A percentile compares a stretch with the other conserved stretches of the same genome.
Conservation (phyloP, 2,329 filamentous ascomycete species). For the Phaeophleospora eucalypticola region DNA sequence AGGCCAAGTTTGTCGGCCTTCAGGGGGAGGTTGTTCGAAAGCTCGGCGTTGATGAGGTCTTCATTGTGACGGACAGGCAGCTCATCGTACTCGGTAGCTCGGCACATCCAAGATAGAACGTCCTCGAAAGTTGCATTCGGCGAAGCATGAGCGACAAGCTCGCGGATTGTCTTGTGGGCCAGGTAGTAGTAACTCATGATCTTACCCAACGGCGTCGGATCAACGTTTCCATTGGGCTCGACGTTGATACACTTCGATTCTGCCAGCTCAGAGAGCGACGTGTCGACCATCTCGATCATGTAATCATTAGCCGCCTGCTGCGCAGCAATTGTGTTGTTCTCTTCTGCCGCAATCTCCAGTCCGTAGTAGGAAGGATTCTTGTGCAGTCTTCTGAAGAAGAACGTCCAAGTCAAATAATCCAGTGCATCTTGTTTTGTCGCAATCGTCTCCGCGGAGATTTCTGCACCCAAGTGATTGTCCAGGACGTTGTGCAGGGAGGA, state of each 20-base stretch:
- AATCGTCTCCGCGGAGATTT: constrained; percentile 90
- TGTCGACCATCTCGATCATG: constrained; percentile 89
- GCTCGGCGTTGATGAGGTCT: constrained; percentile 89
- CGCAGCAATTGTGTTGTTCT: constrained; percentile 81
- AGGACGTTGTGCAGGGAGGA: constrained; percentile 93
- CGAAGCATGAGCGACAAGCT: constrained; percentile 73
- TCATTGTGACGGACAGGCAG: constrained; percentile 97
- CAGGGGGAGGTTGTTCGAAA: constrained; percentile 77
- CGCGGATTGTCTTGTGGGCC: constrained; percentile 88
- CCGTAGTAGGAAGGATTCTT: constrained; percentile 99
- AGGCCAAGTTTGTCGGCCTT: constrained; percentile 60
- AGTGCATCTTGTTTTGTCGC: constrained; percentile 93
- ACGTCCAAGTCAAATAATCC: constrained; percentile 98
- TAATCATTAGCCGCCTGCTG: constrained; percentile 88
- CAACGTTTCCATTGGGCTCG: constrained; percentile 81
- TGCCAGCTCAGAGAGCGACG: constrained; percentile 75
- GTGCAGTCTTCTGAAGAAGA: constrained; percentile 95
- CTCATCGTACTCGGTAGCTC: constrained; percentile 93
- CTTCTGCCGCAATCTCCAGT: constrained; percentile 84
- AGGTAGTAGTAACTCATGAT: constrained; percentile 99
- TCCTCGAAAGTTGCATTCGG: constrained; percentile 73
- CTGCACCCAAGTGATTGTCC: constrained; percentile 93
- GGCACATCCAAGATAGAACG: constrained; percentile 85
- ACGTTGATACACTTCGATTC: constrained; percentile 79
- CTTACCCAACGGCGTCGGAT: constrained; percentile 86